Evolutionary conservation across 352 stramenopile genomes (phyloP).

Genomic region (Ophiocytium majus): DNA sequence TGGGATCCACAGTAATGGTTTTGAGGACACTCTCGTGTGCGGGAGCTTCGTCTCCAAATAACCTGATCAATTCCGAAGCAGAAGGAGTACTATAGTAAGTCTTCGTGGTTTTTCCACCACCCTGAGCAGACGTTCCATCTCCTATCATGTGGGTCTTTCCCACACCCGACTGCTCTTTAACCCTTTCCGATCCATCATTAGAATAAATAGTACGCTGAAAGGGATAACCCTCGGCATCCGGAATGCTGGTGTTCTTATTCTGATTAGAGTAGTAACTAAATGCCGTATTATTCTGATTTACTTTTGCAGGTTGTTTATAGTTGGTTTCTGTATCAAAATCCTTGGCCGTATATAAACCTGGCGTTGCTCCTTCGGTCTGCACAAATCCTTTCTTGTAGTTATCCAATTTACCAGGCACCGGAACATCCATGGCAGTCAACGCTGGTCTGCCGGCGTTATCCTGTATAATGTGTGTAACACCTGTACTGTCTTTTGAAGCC

Average conservation of each 20-base stretch:
- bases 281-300: neutral
- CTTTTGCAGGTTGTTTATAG: neutral
- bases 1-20: neutral
- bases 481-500: too few relatives aligned
- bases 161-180: neutral
- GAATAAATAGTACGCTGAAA: neutral
- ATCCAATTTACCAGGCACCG: neutral
- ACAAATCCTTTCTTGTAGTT: neutral
- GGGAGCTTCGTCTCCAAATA: constrained; percentile 6
- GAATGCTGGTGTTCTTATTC: neutral
- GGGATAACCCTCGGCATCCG: neutral
- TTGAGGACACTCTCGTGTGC: neutral
- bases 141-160: neutral
- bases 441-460: neutral
- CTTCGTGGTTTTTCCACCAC: neutral
- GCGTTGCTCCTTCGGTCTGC: neutral
- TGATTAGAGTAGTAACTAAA: neutral
- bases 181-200: neutral
- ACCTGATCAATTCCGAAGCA: neutral
- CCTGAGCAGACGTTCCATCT: neutral
- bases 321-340: constrained; percentile 3
- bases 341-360: constrained; percentile 2
- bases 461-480: neutral
- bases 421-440: neutral
- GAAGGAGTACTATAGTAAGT: neutral